Evolutionary conservation across 1,284 basidiomycete genomes (phyloP), one percentile per base, ranked within the genome.

Genomic region (Naganishia liquefaciens): DNA sequence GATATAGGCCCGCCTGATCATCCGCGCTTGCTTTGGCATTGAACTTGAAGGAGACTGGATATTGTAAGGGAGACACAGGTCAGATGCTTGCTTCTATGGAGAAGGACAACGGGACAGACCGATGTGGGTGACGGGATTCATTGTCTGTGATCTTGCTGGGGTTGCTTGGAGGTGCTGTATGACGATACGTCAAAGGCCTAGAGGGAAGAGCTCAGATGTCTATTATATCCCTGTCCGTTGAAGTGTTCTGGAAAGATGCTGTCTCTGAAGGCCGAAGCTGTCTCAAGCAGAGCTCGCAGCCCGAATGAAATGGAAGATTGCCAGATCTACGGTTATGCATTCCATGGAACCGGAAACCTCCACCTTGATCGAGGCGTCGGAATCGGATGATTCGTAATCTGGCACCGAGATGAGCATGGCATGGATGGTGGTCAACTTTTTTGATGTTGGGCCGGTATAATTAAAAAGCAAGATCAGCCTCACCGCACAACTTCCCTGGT

Each of bases 1-100:
- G 43, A 30, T 55, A 52, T 23, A 66, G 13, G 2, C 53, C 47
- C 40, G 46, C 30, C 23, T 54, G 53, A 9, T 66, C 46, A 6
- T 62, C 60, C 2, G 54, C 25, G 6, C 47, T 50, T 10, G 53
- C 61, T 15, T 50, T 37, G 5, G 44, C n/a, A 25, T 57, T 63
- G 61, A 63, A 66, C 42, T 61, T 54, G 61, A 66, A 63, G 15
- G 53, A 52, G 33, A 66, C 65, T 66, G 25, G 2, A 43, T 30
- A 28, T 17, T 19, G 23, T 23, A 7, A 40, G 23, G 15, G 9
- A 4, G 47, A 27, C 4, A 21, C 3, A n/a, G 23, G 11, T 27
- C 25, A n/a, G 43, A 23, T 6, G 9, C 6, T 13, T 23, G 28
- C 5, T n/a, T 1, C 0, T 46, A 19, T 21, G 4, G 9, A n/a